Base-by-base conservation (phyloP, 352 stramenopile species). In the Pythium monospermum region DNA sequence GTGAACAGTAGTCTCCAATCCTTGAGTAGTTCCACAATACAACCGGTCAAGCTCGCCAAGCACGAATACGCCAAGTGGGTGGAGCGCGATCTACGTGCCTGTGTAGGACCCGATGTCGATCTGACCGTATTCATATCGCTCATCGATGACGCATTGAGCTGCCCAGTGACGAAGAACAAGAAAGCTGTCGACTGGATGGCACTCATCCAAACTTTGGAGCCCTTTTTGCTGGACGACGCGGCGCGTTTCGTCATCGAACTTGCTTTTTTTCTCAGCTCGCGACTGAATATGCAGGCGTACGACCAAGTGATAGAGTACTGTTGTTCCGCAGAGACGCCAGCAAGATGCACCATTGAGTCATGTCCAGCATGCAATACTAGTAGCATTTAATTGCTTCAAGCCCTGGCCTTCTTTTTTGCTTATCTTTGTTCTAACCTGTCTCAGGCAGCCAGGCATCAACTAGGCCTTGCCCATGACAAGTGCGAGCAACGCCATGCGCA, bases 401-500 rank as follows among this genome's bases (percentile, higher is more conserved):
- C n/a, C n/a, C n/a, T n/a, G n/a, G n/a, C n/a, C n/a, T n/a, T n/a
- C n/a, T n/a, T n/a, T n/a, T n/a, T n/a, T n/a, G n/a, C n/a, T n/a
- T n/a, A n/a, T n/a, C n/a, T n/a, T n/a, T n/a, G n/a, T n/a, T n/a
- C n/a, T n/a, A n/a, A n/a, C n/a, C n/a, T n/a, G n/a, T n/a, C n/a
- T n/a, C n/a, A n/a, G n/a, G n/a, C n/a, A n/a, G n/a, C n/a, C n/a
- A n/a, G n/a, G n/a, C n/a, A n/a, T n/a, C n/a, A n/a, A n/a, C n/a
- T 85, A 93, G 52, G 67, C 76, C 65, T 89, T 87, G 49, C 79
- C 78, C 56, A 98, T 61, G 19, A 99, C 78, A 8, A 98, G 77
- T 26, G 94, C 85, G 40, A 99, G 82, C 58, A 99, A 66, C 39
- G 97, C 97, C 96, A 99, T 99, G 66, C 97, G 89, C 55, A 98